Evolutionary conservation across 2,329 filamentous ascomycete genomes (phyloP).

Genomic region (Daldinia eschscholtzii): DNA sequence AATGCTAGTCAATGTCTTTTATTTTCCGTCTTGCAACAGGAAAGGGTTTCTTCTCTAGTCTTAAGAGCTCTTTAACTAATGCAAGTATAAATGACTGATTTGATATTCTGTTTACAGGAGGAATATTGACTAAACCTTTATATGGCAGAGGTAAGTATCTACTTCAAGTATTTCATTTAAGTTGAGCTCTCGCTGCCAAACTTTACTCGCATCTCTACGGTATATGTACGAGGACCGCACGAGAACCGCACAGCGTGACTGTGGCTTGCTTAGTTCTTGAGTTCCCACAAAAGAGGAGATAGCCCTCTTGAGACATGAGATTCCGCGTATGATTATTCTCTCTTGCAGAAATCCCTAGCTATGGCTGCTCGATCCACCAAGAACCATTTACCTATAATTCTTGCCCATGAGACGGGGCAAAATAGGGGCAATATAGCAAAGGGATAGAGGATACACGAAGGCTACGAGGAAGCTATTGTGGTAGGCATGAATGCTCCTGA

Average conservation of each 20-base stretch:
- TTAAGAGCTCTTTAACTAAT: not conserved
- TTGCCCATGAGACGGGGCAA: not conserved
- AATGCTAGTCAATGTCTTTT: conserved; percentile 2
- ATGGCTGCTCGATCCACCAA: not conserved
- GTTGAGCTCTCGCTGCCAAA: not conserved
- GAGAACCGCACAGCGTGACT: not conserved
- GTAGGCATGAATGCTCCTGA: not conserved
- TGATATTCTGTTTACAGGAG: not conserved
- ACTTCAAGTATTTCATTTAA: not conserved
- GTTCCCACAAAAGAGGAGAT: too few species aligned
- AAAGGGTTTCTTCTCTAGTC: too few species aligned
- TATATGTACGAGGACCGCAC: not conserved
- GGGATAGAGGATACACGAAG: not conserved
- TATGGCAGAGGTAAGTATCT: not conserved
- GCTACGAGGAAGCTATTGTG: not conserved
- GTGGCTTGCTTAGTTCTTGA: too few species aligned
- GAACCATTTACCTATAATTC: not conserved
- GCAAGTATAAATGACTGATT: not conserved
- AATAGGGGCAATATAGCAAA: not conserved
- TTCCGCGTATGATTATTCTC: not conserved
- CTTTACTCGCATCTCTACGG: not conserved
- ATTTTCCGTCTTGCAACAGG: not conserved
- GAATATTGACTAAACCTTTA: not conserved
- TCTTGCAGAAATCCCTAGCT: not conserved
- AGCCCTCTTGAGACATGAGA: not conserved